Percentiles rank a stretch among this genome's conserved stretches.
Evolutionary conservation across 1,284 basidiomycete species (phyloP).

Genomic region (Malassezia nana): DNA sequence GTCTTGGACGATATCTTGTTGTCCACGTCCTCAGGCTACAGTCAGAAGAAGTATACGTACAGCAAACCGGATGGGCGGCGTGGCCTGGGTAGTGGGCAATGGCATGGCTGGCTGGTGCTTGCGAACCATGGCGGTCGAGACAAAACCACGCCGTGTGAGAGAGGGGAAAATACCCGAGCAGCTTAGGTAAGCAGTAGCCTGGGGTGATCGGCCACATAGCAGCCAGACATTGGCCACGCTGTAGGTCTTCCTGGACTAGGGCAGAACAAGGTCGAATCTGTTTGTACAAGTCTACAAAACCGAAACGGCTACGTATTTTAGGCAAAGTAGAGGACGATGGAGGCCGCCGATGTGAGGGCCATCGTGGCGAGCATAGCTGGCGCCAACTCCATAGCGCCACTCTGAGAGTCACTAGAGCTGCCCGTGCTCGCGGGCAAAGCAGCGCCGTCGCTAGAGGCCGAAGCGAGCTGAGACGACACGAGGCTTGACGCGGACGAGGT

Average conservation of each 20-base stretch:
- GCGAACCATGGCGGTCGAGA: constrained; percentile 11
- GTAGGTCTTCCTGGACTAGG: too few relatives aligned
- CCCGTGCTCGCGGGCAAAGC: neutral
- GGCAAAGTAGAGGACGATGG: neutral
- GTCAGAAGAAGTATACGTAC: neutral
- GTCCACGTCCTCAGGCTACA: neutral
- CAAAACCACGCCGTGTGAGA: neutral
- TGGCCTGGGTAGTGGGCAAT: neutral
- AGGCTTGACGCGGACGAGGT: neutral
- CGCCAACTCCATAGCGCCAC: neutral
- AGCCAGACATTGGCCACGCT: neutral
- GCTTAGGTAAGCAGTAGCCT: neutral
- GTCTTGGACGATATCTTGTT: neutral
- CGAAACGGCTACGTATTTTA: too few relatives aligned
- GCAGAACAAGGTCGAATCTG: too few relatives aligned
- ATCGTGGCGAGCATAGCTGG: neutral
- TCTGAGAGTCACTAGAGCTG: neutral
- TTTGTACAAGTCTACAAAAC: too few relatives aligned
- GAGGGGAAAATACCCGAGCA: neutral
- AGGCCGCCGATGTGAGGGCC: neutral
- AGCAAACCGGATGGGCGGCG: constrained; percentile 20
- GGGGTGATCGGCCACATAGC: neutral
- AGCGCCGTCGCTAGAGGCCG: neutral
- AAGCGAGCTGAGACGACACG: neutral
- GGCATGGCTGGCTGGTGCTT: constrained; percentile 1